Evolutionary conservation across 352 stramenopile species (phyloP).

Genomic region (Thraustochytrium striatum): DNA sequence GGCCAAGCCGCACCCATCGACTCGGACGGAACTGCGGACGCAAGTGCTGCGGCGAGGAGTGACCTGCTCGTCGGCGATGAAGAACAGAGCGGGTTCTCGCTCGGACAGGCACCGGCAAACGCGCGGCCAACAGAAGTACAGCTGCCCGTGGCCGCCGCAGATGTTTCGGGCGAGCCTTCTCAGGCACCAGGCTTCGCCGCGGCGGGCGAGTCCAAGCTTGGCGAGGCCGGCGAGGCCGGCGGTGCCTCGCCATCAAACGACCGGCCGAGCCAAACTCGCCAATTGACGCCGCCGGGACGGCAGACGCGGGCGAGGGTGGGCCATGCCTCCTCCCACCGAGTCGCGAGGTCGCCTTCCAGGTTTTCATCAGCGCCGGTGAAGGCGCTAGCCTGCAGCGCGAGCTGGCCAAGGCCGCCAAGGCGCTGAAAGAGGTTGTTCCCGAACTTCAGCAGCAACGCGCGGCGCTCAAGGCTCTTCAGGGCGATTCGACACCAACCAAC

Average conservation of each 20-base stretch:
- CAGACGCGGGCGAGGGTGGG: neutral
- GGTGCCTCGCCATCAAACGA: neutral
- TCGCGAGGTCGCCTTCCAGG: constrained; percentile 43
- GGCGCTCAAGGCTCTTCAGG: neutral
- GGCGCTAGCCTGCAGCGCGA: constrained; percentile 46
- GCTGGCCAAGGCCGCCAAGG: constrained; percentile 58
- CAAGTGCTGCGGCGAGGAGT: neutral
- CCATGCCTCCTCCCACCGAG: neutral
- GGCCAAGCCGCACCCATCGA: neutral
- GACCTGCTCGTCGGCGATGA: constrained; percentile 49
- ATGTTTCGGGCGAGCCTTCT: neutral
- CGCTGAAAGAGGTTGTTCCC: constrained; percentile 69
- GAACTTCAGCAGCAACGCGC: constrained; percentile 58
- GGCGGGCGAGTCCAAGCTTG: constrained; percentile 9
- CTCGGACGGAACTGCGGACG: neutral
- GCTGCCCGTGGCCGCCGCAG: neutral
- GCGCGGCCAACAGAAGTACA: constrained; percentile 40
- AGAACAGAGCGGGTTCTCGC: constrained; percentile 51
- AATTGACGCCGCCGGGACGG: too few relatives aligned
- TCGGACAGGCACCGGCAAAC: constrained; percentile 52
- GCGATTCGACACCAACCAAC: constrained; percentile 67
- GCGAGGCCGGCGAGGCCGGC: neutral
- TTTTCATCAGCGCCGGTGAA: constrained; percentile 49
- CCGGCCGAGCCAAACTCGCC: neutral
- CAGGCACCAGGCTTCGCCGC: neutral